Evolutionary conservation across 2,329 filamentous ascomycete species (phyloP).

Genomic region (Cytospora piceae): DNA sequence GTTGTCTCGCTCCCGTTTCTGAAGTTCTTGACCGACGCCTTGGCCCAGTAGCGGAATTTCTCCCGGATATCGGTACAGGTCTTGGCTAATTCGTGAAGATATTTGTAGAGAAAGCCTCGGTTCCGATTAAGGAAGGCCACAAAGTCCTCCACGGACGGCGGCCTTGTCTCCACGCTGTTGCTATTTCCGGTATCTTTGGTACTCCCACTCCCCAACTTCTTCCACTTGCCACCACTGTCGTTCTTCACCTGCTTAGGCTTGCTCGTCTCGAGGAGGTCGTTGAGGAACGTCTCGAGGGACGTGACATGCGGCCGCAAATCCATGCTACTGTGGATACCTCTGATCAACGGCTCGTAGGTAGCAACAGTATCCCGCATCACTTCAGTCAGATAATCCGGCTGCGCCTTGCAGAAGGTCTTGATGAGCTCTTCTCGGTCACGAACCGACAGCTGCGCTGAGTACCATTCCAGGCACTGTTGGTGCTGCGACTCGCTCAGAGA

Average conservation of each 20-base stretch:
- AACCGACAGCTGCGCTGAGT: slow-evolving; percentile 70
- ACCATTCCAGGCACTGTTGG: slow-evolving; percentile 67
- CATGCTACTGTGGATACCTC: slow-evolving; percentile 70
- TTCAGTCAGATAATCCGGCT: slow-evolving; percentile 74
- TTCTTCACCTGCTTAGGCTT: slow-evolving; percentile 60
- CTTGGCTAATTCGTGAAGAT: slow-evolving; percentile 70
- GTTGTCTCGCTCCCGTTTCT: slow-evolving; percentile 35
- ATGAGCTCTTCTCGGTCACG: slow-evolving; percentile 75
- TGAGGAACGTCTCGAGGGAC: slow-evolving; percentile 69
- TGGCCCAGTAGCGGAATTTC: slow-evolving; percentile 64
- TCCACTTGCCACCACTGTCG: slow-evolving; percentile 45
- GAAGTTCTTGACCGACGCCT: slow-evolving; percentile 62
- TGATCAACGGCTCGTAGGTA: slow-evolving; percentile 76
- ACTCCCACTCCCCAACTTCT: slow-evolving; percentile 48
- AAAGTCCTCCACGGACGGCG: slow-evolving; percentile 72
- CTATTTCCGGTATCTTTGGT: slow-evolving; percentile 46
- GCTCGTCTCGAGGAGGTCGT: slow-evolving; percentile 68
- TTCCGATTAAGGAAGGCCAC: slow-evolving; percentile 69
- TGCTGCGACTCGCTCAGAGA: slow-evolving; percentile 65
- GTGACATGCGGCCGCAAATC: slow-evolving; percentile 71
- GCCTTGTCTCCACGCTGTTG: slow-evolving; percentile 41
- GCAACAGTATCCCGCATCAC: slow-evolving; percentile 66
- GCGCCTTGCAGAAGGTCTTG: slow-evolving; percentile 66
- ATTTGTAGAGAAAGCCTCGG: slow-evolving; percentile 66
- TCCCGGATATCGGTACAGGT: slow-evolving; percentile 68